Evolutionary conservation across 768 basidiomycete species (phyloP).

Genomic region (Leccinum variicolor): DNA sequence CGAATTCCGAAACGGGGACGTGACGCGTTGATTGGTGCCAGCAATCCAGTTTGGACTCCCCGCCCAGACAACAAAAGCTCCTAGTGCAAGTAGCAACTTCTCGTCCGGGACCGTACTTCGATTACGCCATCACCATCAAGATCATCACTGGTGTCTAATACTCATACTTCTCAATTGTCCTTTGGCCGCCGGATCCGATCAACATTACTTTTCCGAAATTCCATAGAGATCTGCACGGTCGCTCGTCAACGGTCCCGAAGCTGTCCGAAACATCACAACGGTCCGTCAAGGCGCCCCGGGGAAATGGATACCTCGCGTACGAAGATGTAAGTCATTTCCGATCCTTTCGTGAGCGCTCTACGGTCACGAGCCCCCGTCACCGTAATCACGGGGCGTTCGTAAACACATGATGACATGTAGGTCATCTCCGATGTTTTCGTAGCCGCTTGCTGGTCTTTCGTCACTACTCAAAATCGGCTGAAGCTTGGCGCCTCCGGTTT

Average conservation of each 20-base stretch:
- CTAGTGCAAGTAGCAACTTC: neutral
- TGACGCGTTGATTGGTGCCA: neutral
- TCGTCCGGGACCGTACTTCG: neutral
- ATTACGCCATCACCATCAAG: neutral
- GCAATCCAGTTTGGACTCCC: neutral
- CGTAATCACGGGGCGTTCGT: neutral
- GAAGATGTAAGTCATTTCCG: neutral
- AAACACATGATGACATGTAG: neutral
- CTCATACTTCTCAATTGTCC: neutral
- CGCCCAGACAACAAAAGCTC: neutral
- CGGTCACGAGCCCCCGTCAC: neutral
- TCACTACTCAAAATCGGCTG: neutral
- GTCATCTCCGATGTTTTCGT: neutral
- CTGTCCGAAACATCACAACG: neutral
- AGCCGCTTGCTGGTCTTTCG: neutral
- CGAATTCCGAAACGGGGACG: neutral
- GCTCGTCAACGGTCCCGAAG: neutral
- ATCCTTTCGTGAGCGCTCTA: neutral
- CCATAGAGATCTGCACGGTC: neutral
- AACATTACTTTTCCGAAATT: neutral
- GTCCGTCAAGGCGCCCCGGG: neutral
- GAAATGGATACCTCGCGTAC: neutral
- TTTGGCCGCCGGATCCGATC: neutral
- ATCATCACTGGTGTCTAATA: neutral
- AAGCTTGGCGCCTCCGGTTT: neutral